Conservation (phyloP, 1,284 basidiomycete species). For the Butyriboletus regius region DNA sequence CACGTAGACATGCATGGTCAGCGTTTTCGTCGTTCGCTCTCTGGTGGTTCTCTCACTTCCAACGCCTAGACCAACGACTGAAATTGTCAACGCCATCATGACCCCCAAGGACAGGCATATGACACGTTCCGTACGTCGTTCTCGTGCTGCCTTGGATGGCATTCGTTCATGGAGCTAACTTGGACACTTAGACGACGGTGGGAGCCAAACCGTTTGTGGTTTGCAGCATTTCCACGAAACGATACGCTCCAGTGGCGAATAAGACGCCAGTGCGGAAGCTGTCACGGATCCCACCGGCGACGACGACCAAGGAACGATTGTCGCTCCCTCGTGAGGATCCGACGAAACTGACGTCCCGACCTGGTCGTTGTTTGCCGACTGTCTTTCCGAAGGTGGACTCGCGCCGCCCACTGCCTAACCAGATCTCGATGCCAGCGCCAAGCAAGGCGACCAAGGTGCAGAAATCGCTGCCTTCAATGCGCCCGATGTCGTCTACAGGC, state of each 20-base stretch:
- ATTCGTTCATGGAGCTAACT: neutral
- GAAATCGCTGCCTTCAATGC: neutral
- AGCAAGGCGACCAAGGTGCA: neutral
- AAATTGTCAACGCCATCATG: neutral
- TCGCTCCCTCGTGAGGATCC: neutral
- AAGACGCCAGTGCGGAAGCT: neutral
- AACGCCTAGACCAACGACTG: neutral
- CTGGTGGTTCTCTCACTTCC: neutral
- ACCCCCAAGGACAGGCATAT: neutral
- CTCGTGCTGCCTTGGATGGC: neutral
- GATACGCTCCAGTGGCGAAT: constrained; percentile 1
- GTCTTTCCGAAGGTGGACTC: neutral
- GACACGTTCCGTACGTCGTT: constrained; percentile 3
- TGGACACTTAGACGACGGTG: neutral
- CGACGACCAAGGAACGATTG: neutral
- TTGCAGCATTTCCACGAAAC: neutral
- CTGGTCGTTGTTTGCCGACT: neutral
- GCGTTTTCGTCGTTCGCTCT: neutral
- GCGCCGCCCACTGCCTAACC: neutral
- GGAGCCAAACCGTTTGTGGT: constrained; percentile 10
- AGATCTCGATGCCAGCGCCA: no score
- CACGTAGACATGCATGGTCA: neutral
- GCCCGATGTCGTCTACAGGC: no score
- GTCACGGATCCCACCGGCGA: neutral
- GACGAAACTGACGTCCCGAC: neutral